Conservation (phyloP, 345 rosid genomes). For the Lenwebbia sp. region DNA sequence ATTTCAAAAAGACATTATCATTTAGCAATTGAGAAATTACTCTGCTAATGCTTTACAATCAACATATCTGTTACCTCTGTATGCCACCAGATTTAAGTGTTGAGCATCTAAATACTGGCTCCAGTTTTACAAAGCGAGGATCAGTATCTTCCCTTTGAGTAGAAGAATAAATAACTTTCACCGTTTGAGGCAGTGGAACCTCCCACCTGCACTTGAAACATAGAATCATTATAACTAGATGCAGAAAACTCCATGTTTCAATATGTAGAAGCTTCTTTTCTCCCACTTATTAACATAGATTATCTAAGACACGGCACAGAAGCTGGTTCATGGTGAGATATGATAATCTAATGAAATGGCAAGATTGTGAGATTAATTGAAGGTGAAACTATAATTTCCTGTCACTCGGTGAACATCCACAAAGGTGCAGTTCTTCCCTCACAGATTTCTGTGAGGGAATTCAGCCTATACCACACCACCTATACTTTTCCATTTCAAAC, state of each 20-base stretch:
- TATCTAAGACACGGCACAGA: not conserved
- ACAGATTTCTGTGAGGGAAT: not conserved
- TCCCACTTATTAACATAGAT: not conserved
- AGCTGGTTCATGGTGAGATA: not conserved
- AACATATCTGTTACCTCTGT: slow-evolving; percentile 34
- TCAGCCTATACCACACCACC: not conserved
- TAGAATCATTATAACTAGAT: not conserved
- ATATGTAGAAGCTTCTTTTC: not conserved
- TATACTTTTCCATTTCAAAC: not conserved
- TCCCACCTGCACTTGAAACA: slow-evolving; percentile 74
- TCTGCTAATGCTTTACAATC: not conserved
- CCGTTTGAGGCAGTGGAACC: slow-evolving; percentile 61
- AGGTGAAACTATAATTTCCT: not conserved
- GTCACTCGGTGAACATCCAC: not conserved
- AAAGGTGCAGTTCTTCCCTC: not conserved
- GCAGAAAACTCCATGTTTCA: not conserved
- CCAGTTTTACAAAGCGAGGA: slow-evolving; percentile 80
- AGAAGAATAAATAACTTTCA: slow-evolving; percentile 44
- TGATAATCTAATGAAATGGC: not conserved
- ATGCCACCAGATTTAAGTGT: slow-evolving; percentile 49
- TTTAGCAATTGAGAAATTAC: not conserved
- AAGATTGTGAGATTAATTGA: not conserved
- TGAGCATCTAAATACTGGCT: slow-evolving; percentile 82
- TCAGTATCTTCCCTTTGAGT: slow-evolving; percentile 49
- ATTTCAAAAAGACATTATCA: not conserved